Conservation (phyloP, 2,329 filamentous ascomycete genomes). For the Scedosporium apiospermum region DNA sequence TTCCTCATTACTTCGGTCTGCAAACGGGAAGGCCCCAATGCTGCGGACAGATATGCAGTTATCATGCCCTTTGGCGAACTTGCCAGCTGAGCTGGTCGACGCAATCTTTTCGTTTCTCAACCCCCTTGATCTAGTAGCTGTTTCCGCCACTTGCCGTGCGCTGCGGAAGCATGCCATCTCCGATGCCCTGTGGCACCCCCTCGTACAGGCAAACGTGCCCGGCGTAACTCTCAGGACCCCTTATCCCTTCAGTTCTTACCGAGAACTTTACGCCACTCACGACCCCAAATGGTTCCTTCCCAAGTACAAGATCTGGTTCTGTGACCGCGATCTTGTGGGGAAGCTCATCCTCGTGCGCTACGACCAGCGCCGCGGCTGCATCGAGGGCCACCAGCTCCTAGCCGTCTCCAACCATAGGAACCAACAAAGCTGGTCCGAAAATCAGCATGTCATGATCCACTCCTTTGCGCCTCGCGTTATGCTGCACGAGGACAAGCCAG, state of each 20-base stretch:
- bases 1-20: neutral
- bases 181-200: conserved; percentile 62
- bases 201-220: conserved; percentile 61
- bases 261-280: conserved; percentile 63
- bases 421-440: conserved; percentile 49
- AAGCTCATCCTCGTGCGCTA: conserved; percentile 71
- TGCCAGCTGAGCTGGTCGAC: conserved; percentile 69
- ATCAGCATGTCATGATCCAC: conserved; percentile 59
- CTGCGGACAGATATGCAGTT: neutral
- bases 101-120: conserved; percentile 59
- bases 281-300: conserved; percentile 80
- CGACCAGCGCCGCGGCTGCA: conserved; percentile 60
- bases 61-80: neutral
- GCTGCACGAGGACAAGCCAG: conserved; percentile 66
- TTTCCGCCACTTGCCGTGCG: conserved; percentile 51
- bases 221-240: conserved; percentile 40
- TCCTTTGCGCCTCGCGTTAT: conserved; percentile 61
- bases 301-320: conserved; percentile 76
- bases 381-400: conserved; percentile 70
- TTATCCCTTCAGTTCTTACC: conserved; percentile 53
- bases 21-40: neutral
- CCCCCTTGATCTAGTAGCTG: conserved; percentile 50
- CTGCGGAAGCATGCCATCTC: conserved; percentile 50
- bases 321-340: conserved; percentile 62
- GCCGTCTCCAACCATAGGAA: conserved; percentile 48